phyloP scores from a whole-genome alignment of 441 rosid species.

The Flueggea neowawraea region DNA sequence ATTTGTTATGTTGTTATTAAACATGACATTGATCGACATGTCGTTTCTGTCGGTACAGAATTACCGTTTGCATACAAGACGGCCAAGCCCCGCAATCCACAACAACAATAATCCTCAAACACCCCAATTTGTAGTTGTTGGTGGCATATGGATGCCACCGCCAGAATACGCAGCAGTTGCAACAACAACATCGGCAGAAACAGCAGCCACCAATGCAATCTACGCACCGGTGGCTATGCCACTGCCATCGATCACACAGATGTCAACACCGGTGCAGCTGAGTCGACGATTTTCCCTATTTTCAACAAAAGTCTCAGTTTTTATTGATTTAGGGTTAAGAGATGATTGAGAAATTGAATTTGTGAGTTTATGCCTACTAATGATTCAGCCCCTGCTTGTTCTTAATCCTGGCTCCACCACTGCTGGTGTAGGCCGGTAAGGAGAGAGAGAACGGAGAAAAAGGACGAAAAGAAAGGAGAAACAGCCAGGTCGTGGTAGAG shows the following conservation, averaged over 20 bases:
- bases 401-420: too few relatives aligned
- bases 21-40: neutral
- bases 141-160: slow-evolving; percentile 88
- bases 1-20: neutral
- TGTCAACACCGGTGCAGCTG: slow-evolving; percentile 5
- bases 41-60: slow-evolving; percentile 42
- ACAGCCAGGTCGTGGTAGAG: too few relatives aligned
- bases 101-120: slow-evolving; percentile 39
- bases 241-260: slow-evolving; percentile 15
- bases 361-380: too few relatives aligned
- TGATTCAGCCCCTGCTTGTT: too few relatives aligned
- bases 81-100: slow-evolving; percentile 56
- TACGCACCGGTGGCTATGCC: slow-evolving; percentile 48
- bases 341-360: too few relatives aligned
- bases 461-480: too few relatives aligned
- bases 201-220: slow-evolving; percentile 34
- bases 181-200: slow-evolving; percentile 30
- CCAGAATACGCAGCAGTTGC: slow-evolving; percentile 46
- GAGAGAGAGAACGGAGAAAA: too few relatives aligned
- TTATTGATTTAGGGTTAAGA: too few relatives aligned
- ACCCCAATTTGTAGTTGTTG: slow-evolving; percentile 86
- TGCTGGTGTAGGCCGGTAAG: too few relatives aligned
- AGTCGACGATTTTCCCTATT: too few relatives aligned
- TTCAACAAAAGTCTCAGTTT: too few relatives aligned
- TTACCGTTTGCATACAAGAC: slow-evolving; percentile 85